These are phyloP conservation scores for Rhododendron griersonianum DNA, from an alignment of 148 eudicot species.

Conservation along the genomic window DNA sequence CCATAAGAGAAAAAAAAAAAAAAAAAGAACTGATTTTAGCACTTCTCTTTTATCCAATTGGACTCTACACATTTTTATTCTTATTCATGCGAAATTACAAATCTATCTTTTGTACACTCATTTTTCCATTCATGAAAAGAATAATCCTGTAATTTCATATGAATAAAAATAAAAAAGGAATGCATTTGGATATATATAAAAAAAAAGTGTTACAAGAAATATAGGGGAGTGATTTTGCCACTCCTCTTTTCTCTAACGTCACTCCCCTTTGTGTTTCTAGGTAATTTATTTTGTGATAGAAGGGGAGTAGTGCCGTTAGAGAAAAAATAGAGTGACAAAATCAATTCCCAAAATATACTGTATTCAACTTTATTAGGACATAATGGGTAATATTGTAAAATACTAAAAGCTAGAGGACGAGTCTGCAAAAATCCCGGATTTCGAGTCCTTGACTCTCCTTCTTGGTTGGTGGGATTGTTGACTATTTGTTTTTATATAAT, in stretches of 20 bases:
- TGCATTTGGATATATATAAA: not conserved
- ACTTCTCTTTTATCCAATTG: too few relatives aligned
- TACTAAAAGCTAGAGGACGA: not conserved
- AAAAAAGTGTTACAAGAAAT: not conserved
- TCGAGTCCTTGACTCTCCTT: too few relatives aligned
- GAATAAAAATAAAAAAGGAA: not conserved
- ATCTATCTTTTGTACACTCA: not conserved
- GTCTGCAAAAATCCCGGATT: not conserved
- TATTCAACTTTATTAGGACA: too few relatives aligned
- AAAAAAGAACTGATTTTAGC: too few relatives aligned
- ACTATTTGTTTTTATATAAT: not conserved
- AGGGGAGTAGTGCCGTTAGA: too few relatives aligned
- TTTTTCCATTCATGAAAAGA: not conserved
- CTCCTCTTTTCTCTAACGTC: too few relatives aligned
- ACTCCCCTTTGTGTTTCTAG: not conserved
- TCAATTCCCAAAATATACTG: too few relatives aligned
- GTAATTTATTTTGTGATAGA: not conserved
- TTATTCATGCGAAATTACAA: not conserved
- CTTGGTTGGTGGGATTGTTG: not conserved
- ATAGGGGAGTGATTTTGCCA: not conserved
- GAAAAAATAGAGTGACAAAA: too few relatives aligned
- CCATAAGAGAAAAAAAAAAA: too few relatives aligned
- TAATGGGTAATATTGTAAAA: too few relatives aligned
- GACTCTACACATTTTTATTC: too few relatives aligned
- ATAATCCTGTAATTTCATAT: not conserved